Percentiles rank a stretch among this genome's conserved stretches.
Conservation (phyloP, 2,329 filamentous ascomycete species). For the Parascedosporium putredinis region DNA sequence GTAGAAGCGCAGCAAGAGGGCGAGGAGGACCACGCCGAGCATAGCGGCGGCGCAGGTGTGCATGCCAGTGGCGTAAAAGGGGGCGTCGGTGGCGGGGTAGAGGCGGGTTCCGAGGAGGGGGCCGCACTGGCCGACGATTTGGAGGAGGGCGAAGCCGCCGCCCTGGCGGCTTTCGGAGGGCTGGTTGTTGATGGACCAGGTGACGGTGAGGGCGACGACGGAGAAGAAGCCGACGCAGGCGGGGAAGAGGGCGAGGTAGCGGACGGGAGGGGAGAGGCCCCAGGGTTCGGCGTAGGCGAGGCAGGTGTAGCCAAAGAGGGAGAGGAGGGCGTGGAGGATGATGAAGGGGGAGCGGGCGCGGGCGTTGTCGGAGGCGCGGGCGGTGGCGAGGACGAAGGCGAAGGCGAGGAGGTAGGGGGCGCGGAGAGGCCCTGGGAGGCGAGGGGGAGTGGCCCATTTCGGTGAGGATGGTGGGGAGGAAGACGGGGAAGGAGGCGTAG, state of each 20-base stretch:
- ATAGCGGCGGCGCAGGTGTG: constrained; percentile 51
- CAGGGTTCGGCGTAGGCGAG: constrained; percentile 48
- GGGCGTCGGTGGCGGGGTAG: constrained; percentile 49
- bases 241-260: constrained; percentile 70
- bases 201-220: constrained; percentile 73
- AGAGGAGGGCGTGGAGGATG: constrained; percentile 58
- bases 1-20: constrained; percentile 41
- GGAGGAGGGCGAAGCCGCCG: constrained; percentile 68
- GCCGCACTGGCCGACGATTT: constrained; percentile 71
- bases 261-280: constrained; percentile 32
- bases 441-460: constrained; percentile 64
- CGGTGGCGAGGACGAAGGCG: constrained; percentile 57
- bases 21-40: constrained; percentile 47
- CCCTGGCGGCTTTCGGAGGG: constrained; percentile 57
- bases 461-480: constrained; percentile 69
- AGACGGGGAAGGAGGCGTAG: constrained; percentile 79
- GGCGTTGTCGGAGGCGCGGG: constrained; percentile 59
- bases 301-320: constrained; percentile 47
- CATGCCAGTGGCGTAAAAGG: constrained; percentile 56
- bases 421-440: constrained; percentile 69
- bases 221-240: constrained; percentile 74
- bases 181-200: constrained; percentile 86
- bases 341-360: constrained; percentile 55
- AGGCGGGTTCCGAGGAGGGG: constrained; percentile 59
- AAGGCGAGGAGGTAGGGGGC: constrained; percentile 72